A percentile compares a stretch with the other conserved stretches of the same genome.
These are phyloP conservation scores for Aspergillus sclerotiicarbonarius DNA, from an alignment of 495 filamentous ascomycete species.

Conservation along the genomic window DNA sequence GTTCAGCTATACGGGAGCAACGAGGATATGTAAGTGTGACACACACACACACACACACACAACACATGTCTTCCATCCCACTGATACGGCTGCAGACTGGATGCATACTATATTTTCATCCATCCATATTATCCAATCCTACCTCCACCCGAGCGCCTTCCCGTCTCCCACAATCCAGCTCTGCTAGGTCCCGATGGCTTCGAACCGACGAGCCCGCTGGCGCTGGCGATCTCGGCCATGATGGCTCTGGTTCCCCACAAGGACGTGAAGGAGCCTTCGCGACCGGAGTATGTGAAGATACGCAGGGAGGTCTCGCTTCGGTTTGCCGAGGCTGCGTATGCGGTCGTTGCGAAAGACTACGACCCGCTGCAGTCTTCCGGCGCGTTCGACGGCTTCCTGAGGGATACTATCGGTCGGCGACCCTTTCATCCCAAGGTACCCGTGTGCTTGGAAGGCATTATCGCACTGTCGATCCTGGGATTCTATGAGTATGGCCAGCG, in stretches of 20 bases:
- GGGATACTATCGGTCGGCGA: slow-evolving; percentile 26
- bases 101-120: slow-evolving; percentile 52
- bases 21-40: slow-evolving; percentile 23
- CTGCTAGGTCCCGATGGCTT: slow-evolving; percentile 21
- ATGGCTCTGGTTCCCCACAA: slow-evolving; percentile 46
- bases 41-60: too few species aligned
- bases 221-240: slow-evolving; percentile 45
- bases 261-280: slow-evolving; percentile 33
- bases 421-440: slow-evolving; percentile 47
- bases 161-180: slow-evolving; percentile 32
- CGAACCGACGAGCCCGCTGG: slow-evolving; percentile 39
- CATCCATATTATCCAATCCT: slow-evolving; percentile 50
- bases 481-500: slow-evolving; percentile 53
- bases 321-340: slow-evolving; percentile 43
- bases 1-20: slow-evolving; percentile 23
- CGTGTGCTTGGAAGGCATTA: slow-evolving; percentile 41
- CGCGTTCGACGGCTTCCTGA: background rate
- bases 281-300: slow-evolving; percentile 33
- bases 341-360: slow-evolving; percentile 44
- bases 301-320: slow-evolving; percentile 47
- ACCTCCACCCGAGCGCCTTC: slow-evolving; percentile 37
- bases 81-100: slow-evolving; percentile 29
- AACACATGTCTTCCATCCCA: background rate
- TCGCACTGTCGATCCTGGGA: slow-evolving; percentile 46
- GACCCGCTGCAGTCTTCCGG: slow-evolving; percentile 29